Conservation (phyloP, 441 rosid genomes). For the Pelargonium fulgidum region DNA sequence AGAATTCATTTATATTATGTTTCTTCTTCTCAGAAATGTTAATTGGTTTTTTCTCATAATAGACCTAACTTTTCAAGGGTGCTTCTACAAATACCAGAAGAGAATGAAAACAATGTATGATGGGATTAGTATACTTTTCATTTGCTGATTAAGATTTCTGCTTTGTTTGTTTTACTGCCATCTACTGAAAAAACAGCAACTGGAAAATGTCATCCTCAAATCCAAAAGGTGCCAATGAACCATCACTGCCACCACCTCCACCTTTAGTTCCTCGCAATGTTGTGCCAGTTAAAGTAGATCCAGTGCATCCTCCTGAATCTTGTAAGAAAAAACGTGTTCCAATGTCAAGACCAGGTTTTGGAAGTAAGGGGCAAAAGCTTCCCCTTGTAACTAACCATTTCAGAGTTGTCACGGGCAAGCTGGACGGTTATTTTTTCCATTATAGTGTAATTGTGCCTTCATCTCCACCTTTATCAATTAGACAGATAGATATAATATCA, state of each 20-base stretch:
- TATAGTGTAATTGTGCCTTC: slow-evolving; percentile 36
- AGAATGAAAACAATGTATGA: too few species aligned
- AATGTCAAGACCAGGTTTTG: slow-evolving; percentile 41
- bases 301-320: slow-evolving; percentile 11
- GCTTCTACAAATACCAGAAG: too few species aligned
- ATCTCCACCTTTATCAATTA: neutral
- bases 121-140: too few species aligned
- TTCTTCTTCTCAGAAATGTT: too few species aligned
- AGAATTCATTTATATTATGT: too few species aligned
- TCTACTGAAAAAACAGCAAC: too few species aligned
- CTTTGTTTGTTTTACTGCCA: too few species aligned
- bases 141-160: too few species aligned
- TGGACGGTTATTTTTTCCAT: slow-evolving; percentile 38
- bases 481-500: neutral
- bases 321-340: slow-evolving; percentile 34
- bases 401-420: slow-evolving; percentile 33
- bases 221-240: too few species aligned
- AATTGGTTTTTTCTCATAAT: too few species aligned
- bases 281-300: slow-evolving; percentile 29
- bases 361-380: slow-evolving; percentile 38
- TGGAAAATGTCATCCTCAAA: slow-evolving; percentile 3
- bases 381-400: slow-evolving; percentile 45
- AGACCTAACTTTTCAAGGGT: too few species aligned
- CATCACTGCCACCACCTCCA: slow-evolving; percentile 33
- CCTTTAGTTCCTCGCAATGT: slow-evolving; percentile 31